phyloP scores from a whole-genome alignment of 371 early-diverging fungal genomes.

The Lichtheimia hyalospora region DNA sequence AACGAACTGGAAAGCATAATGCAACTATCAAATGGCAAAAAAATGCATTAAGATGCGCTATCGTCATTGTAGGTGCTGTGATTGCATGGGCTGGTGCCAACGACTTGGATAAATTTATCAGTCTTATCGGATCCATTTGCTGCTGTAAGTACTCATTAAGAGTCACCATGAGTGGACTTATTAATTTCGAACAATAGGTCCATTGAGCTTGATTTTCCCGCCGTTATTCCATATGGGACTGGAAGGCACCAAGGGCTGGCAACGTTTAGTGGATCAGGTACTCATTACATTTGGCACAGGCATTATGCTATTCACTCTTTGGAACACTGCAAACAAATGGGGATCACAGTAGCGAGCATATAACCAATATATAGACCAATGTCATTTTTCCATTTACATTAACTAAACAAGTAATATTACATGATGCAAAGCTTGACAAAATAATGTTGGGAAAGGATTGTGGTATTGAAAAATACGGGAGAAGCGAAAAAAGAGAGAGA shows the following conservation, averaged over 20 bases:
- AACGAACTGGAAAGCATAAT: conserved; percentile 41
- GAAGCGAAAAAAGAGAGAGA: too few species aligned
- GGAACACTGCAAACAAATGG: conserved; percentile 43
- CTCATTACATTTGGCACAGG: conserved; percentile 70
- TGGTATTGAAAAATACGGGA: too few species aligned
- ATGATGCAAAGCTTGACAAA: too few species aligned
- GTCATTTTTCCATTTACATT: too few species aligned
- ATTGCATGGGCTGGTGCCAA: conserved; percentile 79
- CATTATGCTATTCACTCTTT: conserved; percentile 79
- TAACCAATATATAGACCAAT: too few species aligned
- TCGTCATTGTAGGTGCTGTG: conserved; percentile 65
- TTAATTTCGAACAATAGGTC: conserved; percentile 21
- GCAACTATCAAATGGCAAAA: conserved; percentile 81
- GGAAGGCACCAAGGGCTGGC: conserved; percentile 37
- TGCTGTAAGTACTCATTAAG: conserved; percentile 57
- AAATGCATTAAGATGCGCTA: conserved; percentile 73
- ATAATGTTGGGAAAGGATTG: too few species aligned
- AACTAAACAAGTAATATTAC: too few species aligned
- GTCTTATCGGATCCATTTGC: conserved; percentile 86
- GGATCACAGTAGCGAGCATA: conserved; percentile 5
- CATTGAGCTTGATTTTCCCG: conserved; percentile 45
- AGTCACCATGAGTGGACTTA: neutral
- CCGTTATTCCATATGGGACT: conserved; percentile 40
- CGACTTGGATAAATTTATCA: conserved; percentile 88
- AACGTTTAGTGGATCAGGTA: conserved; percentile 55